A percentile compares a stretch with the other conserved stretches of the same genome.
phyloP scores from a whole-genome alignment of 1,284 basidiomycete species.

The Cryptococcus floricola region DNA sequence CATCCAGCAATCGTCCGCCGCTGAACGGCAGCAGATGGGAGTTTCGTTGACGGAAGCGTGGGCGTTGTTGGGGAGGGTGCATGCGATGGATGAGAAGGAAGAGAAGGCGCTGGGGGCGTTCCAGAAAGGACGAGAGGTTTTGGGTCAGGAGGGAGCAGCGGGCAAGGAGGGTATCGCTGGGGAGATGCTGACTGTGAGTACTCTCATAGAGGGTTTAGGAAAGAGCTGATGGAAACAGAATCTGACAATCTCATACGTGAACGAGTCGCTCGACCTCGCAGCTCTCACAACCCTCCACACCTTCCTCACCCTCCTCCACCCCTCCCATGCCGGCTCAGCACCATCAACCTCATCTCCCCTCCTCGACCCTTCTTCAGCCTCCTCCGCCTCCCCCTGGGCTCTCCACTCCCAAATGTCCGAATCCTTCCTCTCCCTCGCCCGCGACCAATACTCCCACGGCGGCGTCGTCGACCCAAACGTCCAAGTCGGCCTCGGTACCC shows the following conservation, averaged over 20 bases:
- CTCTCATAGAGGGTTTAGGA: neutral
- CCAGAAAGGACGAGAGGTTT: conserved; percentile 67
- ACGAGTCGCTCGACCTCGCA: conserved; percentile 86
- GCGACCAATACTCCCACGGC: conserved; percentile 65
- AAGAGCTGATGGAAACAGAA: conserved; percentile 56
- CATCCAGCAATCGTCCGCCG: conserved; percentile 54
- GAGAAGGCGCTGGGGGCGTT: conserved; percentile 55
- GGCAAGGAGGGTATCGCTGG: conserved; percentile 64
- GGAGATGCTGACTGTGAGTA: conserved; percentile 73
- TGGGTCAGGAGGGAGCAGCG: conserved; percentile 60
- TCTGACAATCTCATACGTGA: conserved; percentile 94
- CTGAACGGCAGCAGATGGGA: conserved; percentile 13
- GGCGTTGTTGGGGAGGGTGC: conserved; percentile 86
- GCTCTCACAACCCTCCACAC: conserved; percentile 83
- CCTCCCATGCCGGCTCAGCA: conserved; percentile 51
- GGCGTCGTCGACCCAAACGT: conserved; percentile 80
- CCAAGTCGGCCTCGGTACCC: conserved; percentile 86
- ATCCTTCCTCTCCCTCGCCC: conserved; percentile 77
- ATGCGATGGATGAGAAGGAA: conserved; percentile 89
- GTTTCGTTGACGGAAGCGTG: conserved; percentile 63
- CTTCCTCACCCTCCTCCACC: conserved; percentile 78
- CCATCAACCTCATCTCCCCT: neutral
- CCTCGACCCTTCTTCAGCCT: conserved; percentile 12
- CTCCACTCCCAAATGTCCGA: conserved; percentile 78
- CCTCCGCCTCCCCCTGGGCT: conserved; percentile 67